Base-by-base conservation (phyloP, 2,329 filamentous ascomycete genomes). In the Dothidotthia symphoricarpi region DNA sequence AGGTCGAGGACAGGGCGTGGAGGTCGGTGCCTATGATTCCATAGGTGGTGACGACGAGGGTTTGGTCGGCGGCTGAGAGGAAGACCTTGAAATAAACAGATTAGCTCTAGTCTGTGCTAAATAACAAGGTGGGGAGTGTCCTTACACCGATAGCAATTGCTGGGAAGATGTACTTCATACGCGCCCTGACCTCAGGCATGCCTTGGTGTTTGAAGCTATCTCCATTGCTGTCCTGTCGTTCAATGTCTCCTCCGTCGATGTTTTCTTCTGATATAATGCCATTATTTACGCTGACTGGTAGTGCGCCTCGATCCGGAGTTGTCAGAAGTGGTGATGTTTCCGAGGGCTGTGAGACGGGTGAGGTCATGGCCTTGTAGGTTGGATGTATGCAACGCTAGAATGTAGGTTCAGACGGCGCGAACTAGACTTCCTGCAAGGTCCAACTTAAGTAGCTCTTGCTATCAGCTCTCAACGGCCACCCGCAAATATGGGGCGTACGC, bases 1-100 rank as follows among this genome's bases (percentile, higher is more conserved):
- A 84, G 3, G 85, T 88, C 49, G 78, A 79, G 58, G 85, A 87
- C 35, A 91, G 72, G 1, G 86, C 84, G 34, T 86, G 74, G 17
- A 91, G 69, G 47, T 90, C 86, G 39, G 77, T 86, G 9, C 85
- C 86, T 53, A 91, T 90, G 46, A 77, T 80, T 33, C 83, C 84
- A 63, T 89, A 89, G n/a, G 77, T 82, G n/a, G 81, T 81, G 32
- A 90, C 80, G 19, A 86, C 82, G 36, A 90, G 80, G 0, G 87
- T 87, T 63, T 89, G 85, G 58, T 91, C 86, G n/a, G 63, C 63
- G 12, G 86, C 83, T 14, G 82, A 77, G 6, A 91, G 73, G 58
- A 86, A 87, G 27, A 89, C 70, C 82, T 85, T 56, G 27, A 11
- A 1, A 4, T 17, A 37, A 19, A 26, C 24, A 16, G 9, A 6